A percentile compares a stretch with the other conserved stretches of the same genome.
These are phyloP conservation scores for Geotrichum histeridarum DNA, from an alignment of 1,139 yeast genomes.

Conservation along the genomic window DNA sequence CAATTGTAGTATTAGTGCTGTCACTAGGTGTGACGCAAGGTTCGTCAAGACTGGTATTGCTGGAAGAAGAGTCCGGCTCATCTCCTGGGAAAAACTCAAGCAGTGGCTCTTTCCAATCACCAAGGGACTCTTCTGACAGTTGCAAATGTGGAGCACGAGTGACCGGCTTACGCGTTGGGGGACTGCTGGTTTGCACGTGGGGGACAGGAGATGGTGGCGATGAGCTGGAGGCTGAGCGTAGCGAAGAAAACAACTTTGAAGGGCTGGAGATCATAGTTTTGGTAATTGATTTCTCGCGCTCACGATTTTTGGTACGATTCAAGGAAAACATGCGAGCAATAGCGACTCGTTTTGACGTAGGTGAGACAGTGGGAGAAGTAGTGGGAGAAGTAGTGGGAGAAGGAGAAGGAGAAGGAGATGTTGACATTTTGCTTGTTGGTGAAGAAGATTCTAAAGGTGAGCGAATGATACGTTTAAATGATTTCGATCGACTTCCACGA, in stretches of 20 bases:
- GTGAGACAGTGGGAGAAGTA: no score
- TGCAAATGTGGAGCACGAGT: not conserved
- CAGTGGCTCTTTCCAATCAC: conserved; percentile 1
- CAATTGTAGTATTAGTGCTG: not conserved
- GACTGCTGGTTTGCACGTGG: not conserved
- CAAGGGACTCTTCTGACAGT: not conserved
- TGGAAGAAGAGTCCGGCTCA: not conserved
- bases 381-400: no score
- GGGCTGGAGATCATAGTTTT: not conserved
- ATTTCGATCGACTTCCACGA: not conserved
- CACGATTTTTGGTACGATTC: not conserved
- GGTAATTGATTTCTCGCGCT: not conserved
- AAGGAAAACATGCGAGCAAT: not conserved
- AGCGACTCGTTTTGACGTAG: no score
- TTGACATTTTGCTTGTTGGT: not conserved
- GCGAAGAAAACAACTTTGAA: not conserved
- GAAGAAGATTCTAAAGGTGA: not conserved
- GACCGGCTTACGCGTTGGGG: conserved; percentile 6
- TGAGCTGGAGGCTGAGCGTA: not conserved
- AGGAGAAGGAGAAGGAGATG: not conserved
- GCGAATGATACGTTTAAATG: not conserved
- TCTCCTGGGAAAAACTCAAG: conserved; percentile 4
- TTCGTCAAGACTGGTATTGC: not conserved
- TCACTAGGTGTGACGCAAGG: not conserved
- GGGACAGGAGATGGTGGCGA: not conserved